Evolutionary conservation across 176 grass and related monocot species (phyloP).

Genomic region (Musa troglodytarum): DNA sequence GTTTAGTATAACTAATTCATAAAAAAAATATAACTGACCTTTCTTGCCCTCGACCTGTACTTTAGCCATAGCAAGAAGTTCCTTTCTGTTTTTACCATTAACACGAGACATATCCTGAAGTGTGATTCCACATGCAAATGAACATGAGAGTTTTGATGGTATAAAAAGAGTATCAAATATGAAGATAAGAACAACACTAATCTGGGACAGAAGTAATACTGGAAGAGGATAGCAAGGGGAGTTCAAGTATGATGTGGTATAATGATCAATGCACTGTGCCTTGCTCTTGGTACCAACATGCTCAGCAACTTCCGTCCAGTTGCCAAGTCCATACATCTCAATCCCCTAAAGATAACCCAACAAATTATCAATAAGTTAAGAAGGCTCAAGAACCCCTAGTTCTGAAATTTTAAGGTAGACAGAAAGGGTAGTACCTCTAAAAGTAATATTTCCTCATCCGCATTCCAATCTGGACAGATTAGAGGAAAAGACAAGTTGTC

Average conservation of each 20-base stretch:
- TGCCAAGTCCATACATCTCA: conserved; percentile 99
- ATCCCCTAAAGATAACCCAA: conserved; percentile 58
- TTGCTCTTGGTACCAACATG: conserved; percentile 98
- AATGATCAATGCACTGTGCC: conserved; percentile 96
- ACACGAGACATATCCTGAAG: conserved; percentile 88
- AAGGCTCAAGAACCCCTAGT: conserved; percentile 9
- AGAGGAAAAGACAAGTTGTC: conserved; percentile 91
- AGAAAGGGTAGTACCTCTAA: conserved; percentile 50
- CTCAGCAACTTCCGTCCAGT: conserved; percentile 91
- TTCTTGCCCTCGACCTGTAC: conserved; percentile 91
- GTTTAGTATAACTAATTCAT: conserved; percentile 2
- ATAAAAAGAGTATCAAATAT: conserved; percentile 14
- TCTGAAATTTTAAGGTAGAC: not conserved
- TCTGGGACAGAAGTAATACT: conserved; percentile 28
- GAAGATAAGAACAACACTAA: conserved; percentile 5
- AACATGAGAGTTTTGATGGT: conserved; percentile 23
- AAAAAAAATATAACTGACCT: conserved; percentile 38
- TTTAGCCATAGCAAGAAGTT: conserved; percentile 98
- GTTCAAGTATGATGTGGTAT: conserved; percentile 83
- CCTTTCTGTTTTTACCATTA: conserved; percentile 96
- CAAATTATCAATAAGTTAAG: conserved; percentile 21
- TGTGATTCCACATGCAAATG: conserved; percentile 7
- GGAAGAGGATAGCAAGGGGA: conserved; percentile 98
- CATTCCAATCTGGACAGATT: conserved; percentile 97
- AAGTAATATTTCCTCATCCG: conserved; percentile 96